Evolutionary conservation across 78 protist species (phyloP), one percentile per base, ranked within the genome.

Genomic region (Dictyostelium firmibasis): DNA sequence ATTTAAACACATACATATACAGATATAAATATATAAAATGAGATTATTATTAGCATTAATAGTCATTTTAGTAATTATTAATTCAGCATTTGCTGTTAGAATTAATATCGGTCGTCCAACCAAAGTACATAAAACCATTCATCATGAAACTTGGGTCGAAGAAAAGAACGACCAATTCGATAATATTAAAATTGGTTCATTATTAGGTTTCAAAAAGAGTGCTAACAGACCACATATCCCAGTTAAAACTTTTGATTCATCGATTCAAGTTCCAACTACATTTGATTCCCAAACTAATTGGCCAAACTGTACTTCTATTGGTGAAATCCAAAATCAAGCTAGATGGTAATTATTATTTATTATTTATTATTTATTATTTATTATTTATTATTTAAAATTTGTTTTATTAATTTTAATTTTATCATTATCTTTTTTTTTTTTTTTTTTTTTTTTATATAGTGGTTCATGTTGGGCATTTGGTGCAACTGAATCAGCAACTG

Each of bases 251-350:
- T 35, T 3, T 16, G 60, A 43, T 25, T 25, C 33, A 41, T 10
- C 25, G 5, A 29, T 29, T 11, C 10, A 27, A n/a, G 3, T 47
- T 38, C 95, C 95, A 77, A 13, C 62, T 44, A n/a, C 27, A 20
- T 91, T 91, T 31, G 53, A 83, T 76, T 38, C 95, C 2, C 33
- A 27, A 43, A 27, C 35, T 8, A 41, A 69, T 31, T 91, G 95
- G 95, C 44, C 84, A 36, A 62, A 91, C 25, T 91, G 95, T 64
- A 13, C 78, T 13, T 13, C 53, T 69, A 95, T 96, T 76, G 87
- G 86, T 31, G 44, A 77, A 50, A 92, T 96, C 84, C 89, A 85
- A 83, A 92, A 92, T 87, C 96, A 96, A 77, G 83, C 83, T 6
- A 20, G 83, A n/a, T 76, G 16, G 23, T 50, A 50, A 35, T 27